Evolutionary conservation across 2,329 filamentous ascomycete genomes (phyloP).

Genomic region (Verticillium albo-atrum): DNA sequence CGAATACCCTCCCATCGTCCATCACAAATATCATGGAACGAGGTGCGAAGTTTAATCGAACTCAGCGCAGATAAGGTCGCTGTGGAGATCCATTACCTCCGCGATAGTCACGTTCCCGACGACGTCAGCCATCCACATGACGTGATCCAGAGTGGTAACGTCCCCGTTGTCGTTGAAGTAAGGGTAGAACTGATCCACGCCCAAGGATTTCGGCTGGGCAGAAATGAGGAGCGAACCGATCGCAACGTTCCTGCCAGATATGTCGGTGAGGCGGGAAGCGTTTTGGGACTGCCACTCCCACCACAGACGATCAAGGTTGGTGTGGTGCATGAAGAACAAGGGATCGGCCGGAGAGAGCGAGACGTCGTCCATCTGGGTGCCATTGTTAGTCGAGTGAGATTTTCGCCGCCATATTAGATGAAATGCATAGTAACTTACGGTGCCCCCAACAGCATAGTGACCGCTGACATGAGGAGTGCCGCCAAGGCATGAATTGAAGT

Average conservation of each 20-base stretch:
- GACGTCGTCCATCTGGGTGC: conserved; percentile 4
- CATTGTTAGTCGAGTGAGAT: background rate
- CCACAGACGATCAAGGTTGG: background rate
- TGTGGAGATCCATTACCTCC: conserved; percentile 7
- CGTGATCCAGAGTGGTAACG: conserved; percentile 4
- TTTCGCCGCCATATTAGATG: background rate
- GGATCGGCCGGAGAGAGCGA: conserved; percentile 3
- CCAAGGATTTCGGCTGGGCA: background rate
- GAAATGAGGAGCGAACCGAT: background rate
- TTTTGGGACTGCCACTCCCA: background rate
- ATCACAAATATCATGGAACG: background rate
- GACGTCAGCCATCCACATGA: conserved; percentile 4
- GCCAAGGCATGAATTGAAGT: conserved; percentile 6
- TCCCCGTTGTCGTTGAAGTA: conserved; percentile 7
- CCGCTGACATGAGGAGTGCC: conserved; percentile 4
- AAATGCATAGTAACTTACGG: background rate
- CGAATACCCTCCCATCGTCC: background rate
- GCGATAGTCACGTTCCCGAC: conserved; percentile 7
- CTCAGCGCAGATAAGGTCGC: conserved; percentile 3
- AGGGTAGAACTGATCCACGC: background rate
- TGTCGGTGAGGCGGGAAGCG: conserved; percentile 4
- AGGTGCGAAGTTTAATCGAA: background rate
- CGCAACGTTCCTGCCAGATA: conserved; percentile 5
- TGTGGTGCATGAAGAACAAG: background rate
- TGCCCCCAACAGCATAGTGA: conserved; percentile 8